Base-by-base conservation (phyloP, 495 filamentous ascomycete genomes). In the Hyaloscypha variabilis region DNA sequence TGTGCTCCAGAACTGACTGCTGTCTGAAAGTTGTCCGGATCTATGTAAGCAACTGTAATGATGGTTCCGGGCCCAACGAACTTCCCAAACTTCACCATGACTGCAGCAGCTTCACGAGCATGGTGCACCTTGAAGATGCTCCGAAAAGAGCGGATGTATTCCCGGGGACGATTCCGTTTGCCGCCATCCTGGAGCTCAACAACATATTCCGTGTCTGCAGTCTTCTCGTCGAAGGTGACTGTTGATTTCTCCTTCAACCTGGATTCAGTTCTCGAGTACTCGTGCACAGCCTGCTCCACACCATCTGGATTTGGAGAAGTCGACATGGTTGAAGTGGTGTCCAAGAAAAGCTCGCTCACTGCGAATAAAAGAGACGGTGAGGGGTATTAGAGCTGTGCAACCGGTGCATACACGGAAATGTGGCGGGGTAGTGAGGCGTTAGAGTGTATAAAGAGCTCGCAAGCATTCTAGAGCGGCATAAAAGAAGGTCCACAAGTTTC, bases 11-110 rank as follows among this genome's bases (percentile, higher is more conserved):
- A 90, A 25, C 88, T 82, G 56, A 92, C 88, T 75, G 92, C 91
- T 34, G 91, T 93, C 6, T 90, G 84, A 74, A 93, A 94, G 75
- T 95, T 95, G 55, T 90, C 90, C n/a, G 90, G 90, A 66, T 93
- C 90, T 67, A 93, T 91, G 77, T 88, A 85, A 8, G 64, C 57
- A 10, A 71, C 67, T 51, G 59, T 42, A 58, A 64, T 31, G 36
- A 67, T 50, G 3, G 46, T 29, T 1, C 67, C 66, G 13, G 66
- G 66, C 10, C 66, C 60, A 21, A 62, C 46, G 36, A 68, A 70
- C 31, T 63, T 62, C 39, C 19, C 39, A 56, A 62, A 67, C 58
- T 66, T 60, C 13, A 46, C 39, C 17, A 46, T 17, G 19, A 46
- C 39, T 46, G 39, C 39, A 19, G 17, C 39, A 46, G 39, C 39